Evolutionary conservation across 129 eudicot species (phyloP), one percentile per base, ranked within the genome.

Genomic region (Solidago caesia): DNA sequence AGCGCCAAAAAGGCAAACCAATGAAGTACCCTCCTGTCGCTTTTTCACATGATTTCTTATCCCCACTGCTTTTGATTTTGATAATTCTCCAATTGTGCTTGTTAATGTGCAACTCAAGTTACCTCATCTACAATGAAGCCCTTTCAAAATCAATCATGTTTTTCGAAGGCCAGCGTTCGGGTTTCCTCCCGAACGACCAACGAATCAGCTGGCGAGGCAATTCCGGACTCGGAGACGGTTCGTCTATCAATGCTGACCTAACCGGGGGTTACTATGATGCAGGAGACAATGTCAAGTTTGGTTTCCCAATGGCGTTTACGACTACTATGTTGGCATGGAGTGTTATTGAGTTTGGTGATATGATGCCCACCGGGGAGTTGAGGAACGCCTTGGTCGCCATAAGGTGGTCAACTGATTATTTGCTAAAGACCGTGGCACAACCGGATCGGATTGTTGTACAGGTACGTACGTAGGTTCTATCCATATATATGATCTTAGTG

Each of bases 251-350:
- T 52, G 81, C 68, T 16, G 98, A 94, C 82, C 75, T 94, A 53
- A 85, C 91, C n/a, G 98, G 98, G 8, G 98, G 98, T 5, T 94
- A 94, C 49, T 94, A 94, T 33, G 98, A 94, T 69, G 98, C 98
- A 16, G 97, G 97, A 2, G 98, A 94, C 16, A 94, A 94, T 57
- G 75, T 94, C 4, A 94, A 94, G 87, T 94, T 90, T 16, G 86
- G 84, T 62, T 94, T 94, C 9, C 97, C 98, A 29, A 90, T 94
- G 98, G 97, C 98, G 7, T 94, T 94, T 29, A 86, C 97, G 14
- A 90, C 98, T 11, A 94, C 98, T 16, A 90, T 94, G 98, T 64
- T 94, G 81, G 92, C 98, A 12, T 94, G 98, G 98, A 86, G 97
- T 75, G 97, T 94, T 41, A 67, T 88, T 26, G 97, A 94, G 81